Evolutionary conservation across 495 filamentous ascomycete species (phyloP).

Genomic region (Talaromyces adpressus): DNA sequence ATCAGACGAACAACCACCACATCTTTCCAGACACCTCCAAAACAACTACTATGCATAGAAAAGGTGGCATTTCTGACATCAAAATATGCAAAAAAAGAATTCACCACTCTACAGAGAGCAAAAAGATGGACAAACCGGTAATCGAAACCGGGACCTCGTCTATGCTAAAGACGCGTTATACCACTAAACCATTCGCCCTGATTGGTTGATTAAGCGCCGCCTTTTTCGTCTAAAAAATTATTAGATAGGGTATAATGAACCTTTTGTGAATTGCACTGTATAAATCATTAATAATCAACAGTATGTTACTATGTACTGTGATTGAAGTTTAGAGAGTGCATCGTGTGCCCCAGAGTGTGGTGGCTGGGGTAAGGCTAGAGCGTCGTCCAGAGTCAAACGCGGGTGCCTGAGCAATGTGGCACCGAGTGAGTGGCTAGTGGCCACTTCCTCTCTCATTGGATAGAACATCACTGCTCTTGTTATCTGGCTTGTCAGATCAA

Average conservation of each 20-base stretch:
- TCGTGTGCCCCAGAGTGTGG: neutral
- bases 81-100: neutral
- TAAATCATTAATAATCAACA: too few species aligned
- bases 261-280: neutral
- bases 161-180: constrained; percentile 2
- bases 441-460: neutral
- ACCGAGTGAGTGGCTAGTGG: neutral
- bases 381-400: neutral
- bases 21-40: neutral
- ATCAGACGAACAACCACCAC: neutral
- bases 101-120: neutral
- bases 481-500: constrained; percentile 2
- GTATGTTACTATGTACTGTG: neutral
- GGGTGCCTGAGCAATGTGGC: constrained; percentile 1
- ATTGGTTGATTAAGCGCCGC: neutral
- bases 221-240: neutral
- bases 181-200: constrained; percentile 1
- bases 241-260: neutral
- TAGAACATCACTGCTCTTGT: neutral
- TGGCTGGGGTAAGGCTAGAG: neutral
- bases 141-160: constrained; percentile 3
- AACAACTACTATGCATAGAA: neutral
- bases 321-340: neutral
- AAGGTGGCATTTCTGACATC: neutral
- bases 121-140: constrained; percentile 5